Evolutionary conservation across 1,284 basidiomycete species (phyloP), one percentile per base, ranked within the genome.

Genomic region (Cronartium ribicola): DNA sequence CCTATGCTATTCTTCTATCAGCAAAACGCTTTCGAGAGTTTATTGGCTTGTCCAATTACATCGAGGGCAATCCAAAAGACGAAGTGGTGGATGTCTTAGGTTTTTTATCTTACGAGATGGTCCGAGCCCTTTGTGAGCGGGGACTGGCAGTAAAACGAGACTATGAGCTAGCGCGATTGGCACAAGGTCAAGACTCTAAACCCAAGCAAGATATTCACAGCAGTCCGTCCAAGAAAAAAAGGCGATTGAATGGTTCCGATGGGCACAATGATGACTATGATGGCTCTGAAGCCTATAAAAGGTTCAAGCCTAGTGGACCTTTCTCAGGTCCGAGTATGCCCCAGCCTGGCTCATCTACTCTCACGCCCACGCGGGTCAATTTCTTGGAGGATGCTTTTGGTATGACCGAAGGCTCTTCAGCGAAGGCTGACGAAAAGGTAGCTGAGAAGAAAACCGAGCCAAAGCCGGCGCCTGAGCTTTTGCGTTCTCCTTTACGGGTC

Each of bases 51-150:
- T 88, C 90, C 5, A 81, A 89, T 0, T 89, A 93, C 77, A 86
- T 98, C 69, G 94, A 98, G 80, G 86, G 94, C 76, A 90, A 91
- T 81, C 88, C 91, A 5, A 92, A 91, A 81, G 95, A 98, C 81
- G 95, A 98, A 81, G 95, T 94, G 3, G 86, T 96, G 78, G 94
- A 98, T 80, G 94, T 97, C 75, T 90, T 98, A 76, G 95, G 95
- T 17, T 98, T 98, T 83, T 86, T 98, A 40, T 90, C 93, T 0
- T 98, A 96, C 82, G 94, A 98, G 82, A 94, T 96, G 88, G 94
- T 98, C 43, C 88, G 94, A 55, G 91, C 91, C 2, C 85, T 98
- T 48, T 95, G 93, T 5, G 85, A 94, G 59, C 90, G 90, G 0
- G 92, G 91, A 0, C 85, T 93, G 36, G 87, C 89, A 46, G 89